These are phyloP conservation scores for Thamnidium elegans DNA, from an alignment of 192 early-diverging fungal genomes.

Conservation along the genomic window DNA sequence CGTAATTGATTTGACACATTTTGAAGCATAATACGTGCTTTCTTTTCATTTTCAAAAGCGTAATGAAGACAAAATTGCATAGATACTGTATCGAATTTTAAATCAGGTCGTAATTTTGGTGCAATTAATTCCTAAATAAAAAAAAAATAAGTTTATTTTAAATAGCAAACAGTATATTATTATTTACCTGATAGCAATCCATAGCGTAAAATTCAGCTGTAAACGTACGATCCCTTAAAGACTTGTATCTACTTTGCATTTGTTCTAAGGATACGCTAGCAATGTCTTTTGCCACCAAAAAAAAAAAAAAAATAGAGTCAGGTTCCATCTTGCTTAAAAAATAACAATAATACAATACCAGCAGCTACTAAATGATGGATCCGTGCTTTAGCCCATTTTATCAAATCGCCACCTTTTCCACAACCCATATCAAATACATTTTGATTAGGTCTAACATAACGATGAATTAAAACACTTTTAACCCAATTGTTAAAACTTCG, in stretches of 20 bases:
- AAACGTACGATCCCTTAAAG: constrained; percentile 57
- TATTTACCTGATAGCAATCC: constrained; percentile 78
- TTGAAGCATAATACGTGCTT: constrained; percentile 75
- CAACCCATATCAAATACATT: constrained; percentile 88
- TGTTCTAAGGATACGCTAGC: constrained; percentile 83
- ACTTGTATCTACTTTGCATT: constrained; percentile 65
- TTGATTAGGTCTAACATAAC: constrained; percentile 53
- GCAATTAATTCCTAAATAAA: constrained; percentile 50
- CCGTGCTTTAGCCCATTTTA: constrained; percentile 71
- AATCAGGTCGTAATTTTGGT: constrained; percentile 47
- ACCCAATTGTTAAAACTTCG: constrained; percentile 98
- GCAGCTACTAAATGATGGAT: constrained; percentile 78
- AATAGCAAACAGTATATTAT: background rate
- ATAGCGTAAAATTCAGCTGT: constrained; percentile 74
- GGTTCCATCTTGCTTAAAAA: background rate
- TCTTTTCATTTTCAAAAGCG: constrained; percentile 82
- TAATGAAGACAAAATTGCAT: constrained; percentile 98
- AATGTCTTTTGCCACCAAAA: constrained; percentile 59
- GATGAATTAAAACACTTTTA: constrained; percentile 81
- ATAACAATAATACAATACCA: constrained; percentile 38
- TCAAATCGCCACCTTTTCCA: constrained; percentile 92
- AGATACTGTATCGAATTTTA: constrained; percentile 80
- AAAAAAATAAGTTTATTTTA: too few species aligned
- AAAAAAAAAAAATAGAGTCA: background rate
- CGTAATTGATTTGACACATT: constrained; percentile 72